These are phyloP conservation scores for Ashbya aceris DNA, from an alignment of 1,139 yeast genomes.

Conservation along the genomic window DNA sequence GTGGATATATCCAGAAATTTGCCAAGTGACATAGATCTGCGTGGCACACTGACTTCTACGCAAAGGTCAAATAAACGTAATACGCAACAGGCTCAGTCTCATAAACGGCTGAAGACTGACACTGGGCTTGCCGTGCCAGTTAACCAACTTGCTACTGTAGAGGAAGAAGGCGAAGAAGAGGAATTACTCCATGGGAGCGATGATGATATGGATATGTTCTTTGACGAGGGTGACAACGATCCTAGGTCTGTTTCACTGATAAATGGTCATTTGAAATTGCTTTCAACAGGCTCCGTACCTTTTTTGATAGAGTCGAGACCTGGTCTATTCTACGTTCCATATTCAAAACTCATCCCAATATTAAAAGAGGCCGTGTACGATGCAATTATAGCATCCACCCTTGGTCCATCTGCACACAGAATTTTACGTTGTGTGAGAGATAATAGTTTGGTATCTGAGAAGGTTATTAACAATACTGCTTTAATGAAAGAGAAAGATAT, in stretches of 20 bases:
- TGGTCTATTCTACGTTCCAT: constrained; percentile 40
- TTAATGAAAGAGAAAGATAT: constrained; percentile 70
- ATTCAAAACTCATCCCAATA: constrained; percentile 34
- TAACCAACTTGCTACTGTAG: constrained; percentile 12
- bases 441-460: constrained; percentile 72
- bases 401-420: constrained; percentile 52
- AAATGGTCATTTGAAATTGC: constrained; percentile 42
- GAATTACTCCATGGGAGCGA: constrained; percentile 20
- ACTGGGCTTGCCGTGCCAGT: constrained; percentile 27
- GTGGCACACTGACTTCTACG: constrained; percentile 41
- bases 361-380: constrained; percentile 54
- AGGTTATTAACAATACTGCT: constrained; percentile 66
- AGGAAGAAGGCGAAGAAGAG: constrained; percentile 15
- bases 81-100: constrained; percentile 10
- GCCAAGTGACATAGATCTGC: constrained; percentile 38
- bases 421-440: constrained; percentile 60
- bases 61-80: constrained; percentile 19
- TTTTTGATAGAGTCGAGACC: constrained; percentile 39
- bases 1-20: constrained; percentile 44
- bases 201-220: constrained; percentile 21
- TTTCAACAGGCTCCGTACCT: constrained; percentile 37
- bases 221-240: constrained; percentile 21
- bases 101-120: constrained; percentile 39
- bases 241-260: constrained; percentile 29
- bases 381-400: constrained; percentile 45